Evolutionary conservation across 164 flowering plant species (phyloP), one percentile per base, ranked within the genome.

Genomic region (Berberis vulgaris): DNA sequence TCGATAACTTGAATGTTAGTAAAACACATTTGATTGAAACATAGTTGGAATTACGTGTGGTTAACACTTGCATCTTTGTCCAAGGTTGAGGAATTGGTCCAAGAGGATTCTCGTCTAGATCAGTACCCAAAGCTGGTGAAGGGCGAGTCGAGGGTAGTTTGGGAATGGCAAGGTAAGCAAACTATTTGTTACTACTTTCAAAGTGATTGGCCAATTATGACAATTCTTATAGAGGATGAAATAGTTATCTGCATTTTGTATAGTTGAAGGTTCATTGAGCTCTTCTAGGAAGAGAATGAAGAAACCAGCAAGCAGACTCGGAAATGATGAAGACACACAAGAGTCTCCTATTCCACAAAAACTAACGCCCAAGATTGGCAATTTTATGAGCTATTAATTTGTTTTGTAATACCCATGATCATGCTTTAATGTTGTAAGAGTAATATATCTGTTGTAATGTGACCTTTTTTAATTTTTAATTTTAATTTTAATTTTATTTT

Each of bases 161-260:
- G 99, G 99, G 96, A 94, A 78, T 94, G 96, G 97, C 97, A 94
- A 91, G 99, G 96, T 93, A 80, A 56, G 65, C 11, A 64, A 70
- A n/a, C 45, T 46, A 5, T 46, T 46, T 46, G 49, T 46, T 46
- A 46, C 49, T 8, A 46, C 8, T 5, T 46, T 46, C 8, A 1
- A 8, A 46, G 49, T 46, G 49, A 46, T 46, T 8, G 5, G 5
- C 6, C 49, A 46, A 5, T 26, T 46, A 46, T 46, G 5, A 46
- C 49, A 46, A 0, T 3, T 50, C 12, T 3, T 10, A 26, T 52
- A 52, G 10, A 12, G 2, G 11, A 52, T 10, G 54, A 52, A 10
- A 50, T 1, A 7, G 2, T 1, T 52, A 10, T 10, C n/a, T 52
- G 54, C 40, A 8, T n/a, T 38, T 66, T 65, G 49, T 69, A 57